Evolutionary conservation across 148 eudicot species (phyloP).

Genomic region (Rhododendron ovatum): DNA sequence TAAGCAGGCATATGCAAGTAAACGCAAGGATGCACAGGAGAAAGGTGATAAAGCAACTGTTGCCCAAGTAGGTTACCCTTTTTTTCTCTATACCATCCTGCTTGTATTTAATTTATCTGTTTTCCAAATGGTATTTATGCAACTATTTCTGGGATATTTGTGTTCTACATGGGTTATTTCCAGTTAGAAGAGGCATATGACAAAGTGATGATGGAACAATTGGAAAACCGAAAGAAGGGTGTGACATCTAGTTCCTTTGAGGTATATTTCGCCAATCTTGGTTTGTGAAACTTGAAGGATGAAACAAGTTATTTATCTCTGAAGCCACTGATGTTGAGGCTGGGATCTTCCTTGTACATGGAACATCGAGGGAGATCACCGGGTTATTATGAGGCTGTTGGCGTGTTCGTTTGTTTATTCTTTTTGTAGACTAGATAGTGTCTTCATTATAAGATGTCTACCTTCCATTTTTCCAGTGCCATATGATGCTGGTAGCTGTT

Average conservation of each 20-base stretch:
- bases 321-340: not conserved
- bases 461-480: not conserved
- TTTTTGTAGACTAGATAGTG: not conserved
- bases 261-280: constrained; percentile 31
- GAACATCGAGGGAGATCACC: not conserved
- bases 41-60: constrained; percentile 76
- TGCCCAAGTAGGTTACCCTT: constrained; percentile 39
- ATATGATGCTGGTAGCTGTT: not conserved
- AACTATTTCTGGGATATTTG: not conserved
- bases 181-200: constrained; percentile 94
- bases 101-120: not conserved
- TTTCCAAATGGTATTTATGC: not conserved
- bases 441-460: not conserved
- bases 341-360: not conserved
- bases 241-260: constrained; percentile 72
- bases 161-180: constrained; percentile 10
- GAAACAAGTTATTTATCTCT: not conserved
- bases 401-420: not conserved
- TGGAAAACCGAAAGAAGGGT: constrained; percentile 81
- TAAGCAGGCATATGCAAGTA: constrained; percentile 66
- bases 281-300: not conserved
- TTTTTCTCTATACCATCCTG: not conserved
- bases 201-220: constrained; percentile 85
- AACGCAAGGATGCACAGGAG: constrained; percentile 82
- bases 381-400: not conserved